Conservation (phyloP, 495 filamentous ascomycete genomes). For the Parachaetomium inaequale region DNA sequence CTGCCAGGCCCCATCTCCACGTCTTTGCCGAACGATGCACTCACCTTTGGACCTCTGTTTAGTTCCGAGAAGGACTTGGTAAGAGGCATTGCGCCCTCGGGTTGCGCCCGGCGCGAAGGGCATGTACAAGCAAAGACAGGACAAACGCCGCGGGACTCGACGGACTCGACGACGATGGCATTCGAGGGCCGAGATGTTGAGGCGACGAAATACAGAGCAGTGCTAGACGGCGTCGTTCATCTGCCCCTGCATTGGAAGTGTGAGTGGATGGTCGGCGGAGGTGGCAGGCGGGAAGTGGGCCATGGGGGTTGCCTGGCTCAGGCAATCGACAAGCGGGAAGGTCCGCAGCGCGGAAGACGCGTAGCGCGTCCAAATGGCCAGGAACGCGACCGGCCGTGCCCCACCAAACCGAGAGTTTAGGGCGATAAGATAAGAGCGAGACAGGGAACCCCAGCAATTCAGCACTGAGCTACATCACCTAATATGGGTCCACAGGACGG, state of each 20-base stretch:
- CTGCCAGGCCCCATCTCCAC: not conserved
- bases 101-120: slow-evolving; percentile 2
- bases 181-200: not conserved
- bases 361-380: not conserved
- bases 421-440: not conserved
- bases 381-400: slow-evolving; percentile 1
- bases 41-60: slow-evolving; percentile 19
- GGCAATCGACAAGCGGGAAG: not conserved
- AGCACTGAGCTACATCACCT: not conserved
- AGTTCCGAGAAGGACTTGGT: slow-evolving; percentile 51
- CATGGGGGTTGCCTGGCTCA: not conserved
- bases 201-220: not conserved
- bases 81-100: slow-evolving; percentile 39
- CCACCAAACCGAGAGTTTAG: not conserved
- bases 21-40: not conserved
- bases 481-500: not conserved
- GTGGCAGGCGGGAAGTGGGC: not conserved
- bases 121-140: not conserved
- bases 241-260: not conserved
- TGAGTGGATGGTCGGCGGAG: not conserved
- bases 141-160: not conserved
- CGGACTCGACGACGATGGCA: not conserved
- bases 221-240: not conserved
- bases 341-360: not conserved
- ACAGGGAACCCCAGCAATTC: not conserved